These are phyloP conservation scores for Dalechampia spathulata DNA, from an alignment of 441 rosid genomes.

Conservation along the genomic window DNA sequence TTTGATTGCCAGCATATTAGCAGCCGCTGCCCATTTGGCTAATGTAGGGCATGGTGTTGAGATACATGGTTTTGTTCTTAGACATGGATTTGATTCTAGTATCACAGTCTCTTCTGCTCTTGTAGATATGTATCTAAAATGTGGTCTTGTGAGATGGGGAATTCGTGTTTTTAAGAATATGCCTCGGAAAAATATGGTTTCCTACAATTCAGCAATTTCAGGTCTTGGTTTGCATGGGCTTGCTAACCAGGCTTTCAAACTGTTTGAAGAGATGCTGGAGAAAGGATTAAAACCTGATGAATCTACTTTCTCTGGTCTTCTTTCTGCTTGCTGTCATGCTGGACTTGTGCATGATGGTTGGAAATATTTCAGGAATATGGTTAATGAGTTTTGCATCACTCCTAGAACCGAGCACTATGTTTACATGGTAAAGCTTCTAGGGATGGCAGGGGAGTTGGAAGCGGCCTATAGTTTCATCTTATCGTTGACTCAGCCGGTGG, in stretches of 20 bases:
- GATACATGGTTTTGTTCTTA: constrained; percentile 54
- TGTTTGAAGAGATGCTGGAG: constrained; percentile 45
- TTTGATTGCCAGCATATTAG: constrained; percentile 47
- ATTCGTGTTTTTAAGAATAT: constrained; percentile 38
- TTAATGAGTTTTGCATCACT: constrained; percentile 49
- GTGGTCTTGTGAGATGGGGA: constrained; percentile 49
- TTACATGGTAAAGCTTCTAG: constrained; percentile 69
- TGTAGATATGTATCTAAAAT: constrained; percentile 72
- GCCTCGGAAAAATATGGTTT: constrained; percentile 37
- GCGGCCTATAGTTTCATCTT: constrained; percentile 52
- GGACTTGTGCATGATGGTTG: constrained; percentile 58
- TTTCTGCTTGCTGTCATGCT: constrained; percentile 74
- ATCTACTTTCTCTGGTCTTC: constrained; percentile 71
- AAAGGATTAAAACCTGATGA: constrained; percentile 52
- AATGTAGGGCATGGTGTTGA: constrained; percentile 36
- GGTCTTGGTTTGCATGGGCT: constrained; percentile 73
- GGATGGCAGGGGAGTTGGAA: constrained; percentile 59
- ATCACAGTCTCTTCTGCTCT: constrained; percentile 65
- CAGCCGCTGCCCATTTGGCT: constrained; percentile 52
- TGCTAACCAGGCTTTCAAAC: constrained; percentile 50
- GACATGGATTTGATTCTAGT: constrained; percentile 46
- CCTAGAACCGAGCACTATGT: constrained; percentile 59
- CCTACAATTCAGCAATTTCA: constrained; percentile 60
- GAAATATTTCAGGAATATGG: constrained; percentile 56
- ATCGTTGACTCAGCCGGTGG: constrained; percentile 58